phyloP scores from a whole-genome alignment of 768 basidiomycete species.

The Lactarius sanguifluus region DNA sequence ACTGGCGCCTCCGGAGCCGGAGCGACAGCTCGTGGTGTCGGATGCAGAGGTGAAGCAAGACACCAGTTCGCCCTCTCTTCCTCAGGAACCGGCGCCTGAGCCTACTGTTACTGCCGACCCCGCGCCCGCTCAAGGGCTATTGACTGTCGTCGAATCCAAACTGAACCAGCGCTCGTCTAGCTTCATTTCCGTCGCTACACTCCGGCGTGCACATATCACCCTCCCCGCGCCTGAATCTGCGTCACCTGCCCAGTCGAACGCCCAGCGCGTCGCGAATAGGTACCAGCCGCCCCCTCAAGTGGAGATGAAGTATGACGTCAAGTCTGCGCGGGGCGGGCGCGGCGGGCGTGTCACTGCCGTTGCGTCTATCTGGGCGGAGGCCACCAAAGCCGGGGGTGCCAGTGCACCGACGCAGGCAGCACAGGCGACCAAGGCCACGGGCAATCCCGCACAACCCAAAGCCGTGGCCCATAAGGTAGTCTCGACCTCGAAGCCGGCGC shows the following conservation, averaged over 20 bases:
- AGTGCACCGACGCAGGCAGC: not conserved
- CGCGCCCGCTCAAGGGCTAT: too few relatives aligned
- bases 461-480: not conserved
- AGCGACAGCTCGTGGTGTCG: not conserved
- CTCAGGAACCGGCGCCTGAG: not conserved
- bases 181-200: slow-evolving; percentile 63
- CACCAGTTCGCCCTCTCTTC: not conserved
- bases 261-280: not conserved
- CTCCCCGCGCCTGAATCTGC: not conserved
- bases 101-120: not conserved
- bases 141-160: slow-evolving; percentile 27
- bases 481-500: not conserved
- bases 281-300: slow-evolving; percentile 38
- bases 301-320: slow-evolving; percentile 66
- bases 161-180: slow-evolving; percentile 73
- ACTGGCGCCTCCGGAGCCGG: slow-evolving; percentile 51
- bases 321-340: slow-evolving; percentile 73
- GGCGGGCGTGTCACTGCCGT: slow-evolving; percentile 75
- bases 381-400: not conserved
- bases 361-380: slow-evolving; percentile 66
- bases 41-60: not conserved
- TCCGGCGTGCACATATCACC: slow-evolving; percentile 36
- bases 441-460: not conserved
- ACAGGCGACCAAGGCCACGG: slow-evolving; percentile 14
- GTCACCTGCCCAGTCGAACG: too few relatives aligned